A percentile compares a stretch with the other conserved stretches of the same genome.
Conservation (phyloP, 2,329 filamentous ascomycete genomes). For the Eutypa lata region DNA sequence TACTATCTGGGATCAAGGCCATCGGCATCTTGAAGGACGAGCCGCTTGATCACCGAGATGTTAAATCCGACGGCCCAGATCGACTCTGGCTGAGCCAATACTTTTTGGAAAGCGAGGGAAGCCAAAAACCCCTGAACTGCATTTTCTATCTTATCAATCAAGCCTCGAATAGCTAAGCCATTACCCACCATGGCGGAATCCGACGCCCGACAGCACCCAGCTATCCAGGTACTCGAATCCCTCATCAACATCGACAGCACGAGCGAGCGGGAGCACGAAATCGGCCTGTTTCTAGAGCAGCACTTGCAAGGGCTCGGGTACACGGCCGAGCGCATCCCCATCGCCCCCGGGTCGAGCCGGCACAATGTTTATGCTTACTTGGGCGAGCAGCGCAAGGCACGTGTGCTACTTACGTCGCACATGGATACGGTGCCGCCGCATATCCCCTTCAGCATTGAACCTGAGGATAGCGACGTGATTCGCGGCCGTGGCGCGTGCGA, state of each 20-base stretch:
- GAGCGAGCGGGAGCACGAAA: constrained; percentile 34
- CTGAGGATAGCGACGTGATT: constrained; percentile 31
- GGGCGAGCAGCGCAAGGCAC: constrained; percentile 24
- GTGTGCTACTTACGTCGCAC: constrained; percentile 32
- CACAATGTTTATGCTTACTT: constrained; percentile 39
- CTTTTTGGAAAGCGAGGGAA: no score
- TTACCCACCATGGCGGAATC: no score
- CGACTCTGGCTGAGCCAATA: no score
- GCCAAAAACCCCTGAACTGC: no score
- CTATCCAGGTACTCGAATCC: constrained; percentile 27
- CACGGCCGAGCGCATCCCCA: constrained; percentile 33
- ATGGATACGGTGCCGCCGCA: constrained; percentile 46
- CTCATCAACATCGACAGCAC: constrained; percentile 35
- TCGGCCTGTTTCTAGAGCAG: constrained; percentile 31
- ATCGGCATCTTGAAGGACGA: no score
- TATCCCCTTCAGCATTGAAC: constrained; percentile 48
- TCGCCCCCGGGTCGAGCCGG: constrained; percentile 27
- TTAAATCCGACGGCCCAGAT: no score
- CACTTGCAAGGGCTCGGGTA: constrained; percentile 30
- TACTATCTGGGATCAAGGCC: no score
- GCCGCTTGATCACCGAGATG: no score
- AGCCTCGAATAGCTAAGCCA: no score
- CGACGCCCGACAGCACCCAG: constrained; percentile 12
- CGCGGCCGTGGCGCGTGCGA: constrained; percentile 44
- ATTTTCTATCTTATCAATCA: no score